Percentiles rank a stretch among this genome's conserved stretches.
Evolutionary conservation across 2,329 filamentous ascomycete species (phyloP).

Genomic region (Apiospora pterosperma): DNA sequence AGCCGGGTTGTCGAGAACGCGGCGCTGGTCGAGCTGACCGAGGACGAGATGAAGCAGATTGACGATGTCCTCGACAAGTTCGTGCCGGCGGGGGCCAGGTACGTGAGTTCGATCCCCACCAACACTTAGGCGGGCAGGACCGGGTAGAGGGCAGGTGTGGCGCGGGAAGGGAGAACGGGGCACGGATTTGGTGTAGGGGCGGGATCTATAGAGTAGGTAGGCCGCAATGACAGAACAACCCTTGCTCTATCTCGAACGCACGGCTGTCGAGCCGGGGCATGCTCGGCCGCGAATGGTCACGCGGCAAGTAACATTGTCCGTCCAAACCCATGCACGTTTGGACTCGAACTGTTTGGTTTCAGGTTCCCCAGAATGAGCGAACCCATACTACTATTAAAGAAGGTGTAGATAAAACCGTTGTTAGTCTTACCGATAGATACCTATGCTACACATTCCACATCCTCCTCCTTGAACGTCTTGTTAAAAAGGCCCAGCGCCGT

Average conservation of each 20-base stretch:
- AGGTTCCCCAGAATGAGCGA: too few species aligned
- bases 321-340: neutral
- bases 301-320: too few species aligned
- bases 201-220: neutral
- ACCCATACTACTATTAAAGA: too few species aligned
- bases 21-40: neutral
- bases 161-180: neutral
- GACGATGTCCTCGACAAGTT: neutral
- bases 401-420: too few species aligned
- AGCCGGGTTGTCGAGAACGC: neutral
- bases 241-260: neutral
- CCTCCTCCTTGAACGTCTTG: too few species aligned
- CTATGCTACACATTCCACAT: too few species aligned
- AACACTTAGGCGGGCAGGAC: neutral
- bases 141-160: neutral
- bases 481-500: too few species aligned
- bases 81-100: neutral
- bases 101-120: neutral
- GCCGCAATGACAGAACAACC: neutral
- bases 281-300: too few species aligned
- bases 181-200: neutral
- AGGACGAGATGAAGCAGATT: neutral
- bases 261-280: neutral
- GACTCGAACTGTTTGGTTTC: neutral
- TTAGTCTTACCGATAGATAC: too few species aligned